These are phyloP conservation scores for Lentinula novae-zelandiae DNA, from an alignment of 1,284 basidiomycete genomes.

Conservation along the genomic window DNA sequence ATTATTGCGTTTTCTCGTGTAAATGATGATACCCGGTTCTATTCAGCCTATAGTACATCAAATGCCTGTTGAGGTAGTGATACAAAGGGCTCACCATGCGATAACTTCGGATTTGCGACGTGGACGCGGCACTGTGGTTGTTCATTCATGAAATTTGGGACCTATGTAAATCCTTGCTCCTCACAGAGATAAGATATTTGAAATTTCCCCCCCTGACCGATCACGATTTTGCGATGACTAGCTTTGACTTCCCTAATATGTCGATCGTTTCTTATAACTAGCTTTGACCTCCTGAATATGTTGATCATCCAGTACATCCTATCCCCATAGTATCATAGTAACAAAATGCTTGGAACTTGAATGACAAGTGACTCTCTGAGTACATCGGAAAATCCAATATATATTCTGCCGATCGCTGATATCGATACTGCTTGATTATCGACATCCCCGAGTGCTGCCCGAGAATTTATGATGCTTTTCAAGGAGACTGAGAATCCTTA, in stretches of 20 bases:
- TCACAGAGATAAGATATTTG: no score
- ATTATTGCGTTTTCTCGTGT: not conserved
- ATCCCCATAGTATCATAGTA: no score
- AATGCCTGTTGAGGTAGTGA: constrained; percentile 6
- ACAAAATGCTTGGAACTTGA: no score
- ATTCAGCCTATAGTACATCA: constrained; percentile 1
- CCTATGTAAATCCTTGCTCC: no score
- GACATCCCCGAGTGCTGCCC: not conserved
- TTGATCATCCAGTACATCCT: not conserved
- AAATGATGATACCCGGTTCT: not conserved
- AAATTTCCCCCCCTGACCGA: no score
- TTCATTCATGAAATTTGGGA: not conserved
- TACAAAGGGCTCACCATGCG: constrained; percentile 8
- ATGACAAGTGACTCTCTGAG: no score
- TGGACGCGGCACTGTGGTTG: not conserved
- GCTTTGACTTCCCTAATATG: no score
- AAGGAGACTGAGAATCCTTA: not conserved
- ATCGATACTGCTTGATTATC: not conserved
- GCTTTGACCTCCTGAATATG: not conserved
- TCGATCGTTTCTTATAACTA: not conserved
- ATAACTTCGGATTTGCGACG: not conserved
- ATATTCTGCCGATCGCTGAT: not conserved
- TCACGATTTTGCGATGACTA: not conserved
- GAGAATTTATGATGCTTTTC: not conserved
- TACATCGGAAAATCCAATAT: not conserved